These are phyloP conservation scores for Cnidoscolus chayamansa DNA, from an alignment of 441 rosid genomes.

Conservation along the genomic window DNA sequence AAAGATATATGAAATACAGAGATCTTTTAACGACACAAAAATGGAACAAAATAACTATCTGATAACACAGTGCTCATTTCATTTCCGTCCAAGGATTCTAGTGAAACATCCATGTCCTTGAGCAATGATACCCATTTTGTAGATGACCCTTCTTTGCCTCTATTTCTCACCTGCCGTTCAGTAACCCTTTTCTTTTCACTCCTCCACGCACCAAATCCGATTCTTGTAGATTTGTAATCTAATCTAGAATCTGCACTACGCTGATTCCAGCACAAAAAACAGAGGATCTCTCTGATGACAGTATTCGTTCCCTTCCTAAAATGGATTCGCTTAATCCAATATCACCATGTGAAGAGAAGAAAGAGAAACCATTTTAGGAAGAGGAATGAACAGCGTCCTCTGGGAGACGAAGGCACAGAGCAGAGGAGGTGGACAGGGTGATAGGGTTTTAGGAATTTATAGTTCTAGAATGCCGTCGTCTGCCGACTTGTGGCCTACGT, in stretches of 20 bases:
- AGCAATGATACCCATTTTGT: no score
- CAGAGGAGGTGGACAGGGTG: neutral
- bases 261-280: no score
- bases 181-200: no score
- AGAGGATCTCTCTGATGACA: neutral
- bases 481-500: neutral
- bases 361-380: constrained; percentile 29
- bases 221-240: no score
- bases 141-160: no score
- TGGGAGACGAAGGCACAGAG: neutral
- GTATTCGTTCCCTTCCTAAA: constrained; percentile 25
- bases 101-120: no score
- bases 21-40: neutral
- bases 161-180: no score
- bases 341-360: neutral
- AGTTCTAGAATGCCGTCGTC: neutral
- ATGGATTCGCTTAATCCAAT: constrained; percentile 6
- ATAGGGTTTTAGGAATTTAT: neutral
- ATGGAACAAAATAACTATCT: neutral
- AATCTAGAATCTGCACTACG: no score
- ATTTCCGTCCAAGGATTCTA: constrained; percentile 1
- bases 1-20: no score
- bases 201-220: no score
- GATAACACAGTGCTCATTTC: constrained; percentile 9
- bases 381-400: constrained; percentile 28